Evolutionary conservation across 768 basidiomycete species (phyloP), one percentile per base, ranked within the genome.

Genomic region (Coprinellus micaceus): DNA sequence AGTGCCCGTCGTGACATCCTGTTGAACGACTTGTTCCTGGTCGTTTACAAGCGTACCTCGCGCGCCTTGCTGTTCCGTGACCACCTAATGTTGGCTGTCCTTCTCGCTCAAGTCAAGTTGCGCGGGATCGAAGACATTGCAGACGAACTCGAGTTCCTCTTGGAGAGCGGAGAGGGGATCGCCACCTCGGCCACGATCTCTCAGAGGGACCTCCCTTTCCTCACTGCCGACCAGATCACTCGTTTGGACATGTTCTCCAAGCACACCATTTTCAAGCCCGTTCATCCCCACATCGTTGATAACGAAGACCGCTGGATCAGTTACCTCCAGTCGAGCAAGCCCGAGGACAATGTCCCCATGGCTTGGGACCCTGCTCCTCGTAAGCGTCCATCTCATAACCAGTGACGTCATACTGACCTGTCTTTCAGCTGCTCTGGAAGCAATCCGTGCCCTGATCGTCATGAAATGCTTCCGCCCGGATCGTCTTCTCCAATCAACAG

Each of bases 401-500:
- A 25, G 10, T 28, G 29, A 49, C 47, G 30, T 28, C 50, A 51
- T 17, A n/a, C 54, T 50, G 17, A 40, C 40, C 44, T 25, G 44
- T 28, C 22, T 58, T 39, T 41, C 58, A 89, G 94, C 83, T 61
- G 82, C 88, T 50, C 74, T 87, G 40, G 83, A 88, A 60, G 86
- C 89, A 13, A 83, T 92, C 58, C 86, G 92, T 21, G 76, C 82
- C 21, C 78, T 94, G 55, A 75, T 94, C 24, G 71, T 97, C 57
- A 81, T 96, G 70, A 94, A 94, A 71, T 96, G 89, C 69, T 79
- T 99, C 69, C 84, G 96, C 47, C 94, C 96, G 6, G 96, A 98
- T 71, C 86, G 94, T 50, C 78, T 98, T 12, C 73, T 94, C 45
- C 93, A 93, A 67, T 87, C 92, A 1, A 87, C 89, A 2, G 83